Evolutionary conservation across 306 rosid genomes (phyloP), one percentile per base, ranked within the genome.

Genomic region (Elaeagnus macrophylla): DNA sequence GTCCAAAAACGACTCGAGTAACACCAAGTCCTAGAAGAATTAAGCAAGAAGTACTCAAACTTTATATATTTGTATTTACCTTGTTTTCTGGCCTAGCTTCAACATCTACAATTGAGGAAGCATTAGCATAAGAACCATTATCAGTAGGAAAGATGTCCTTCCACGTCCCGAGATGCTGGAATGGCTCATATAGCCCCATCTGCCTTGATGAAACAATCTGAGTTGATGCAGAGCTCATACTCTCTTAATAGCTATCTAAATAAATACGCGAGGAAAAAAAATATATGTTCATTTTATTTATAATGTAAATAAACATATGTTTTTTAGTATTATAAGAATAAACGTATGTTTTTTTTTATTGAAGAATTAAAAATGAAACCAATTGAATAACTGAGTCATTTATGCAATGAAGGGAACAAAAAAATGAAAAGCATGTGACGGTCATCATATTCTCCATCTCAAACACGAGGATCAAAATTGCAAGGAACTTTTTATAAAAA

Each of bases 111-210:
- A 78, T 61, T 57, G 86, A 54, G 15, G 83, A 73, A 69, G 79
- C 62, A 40, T 60, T 61, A 18, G 81, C 35, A 49, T 65, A 78
- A 17, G 78, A 61, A 67, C 71, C 56, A 5, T 57, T 59, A 50
- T 83, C 86, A 62, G 68, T 73, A 53, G 74, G 77, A 35, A 78
- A 80, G 75, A 58, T 61, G 54, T 77, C 87, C 18, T 70, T 76
- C 96, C 95, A 93, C 81, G 79, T 78, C 72, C 69, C 63, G 59
- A 82, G 74, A 66, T 84, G 95, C 61, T 69, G 75, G 73, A 93
- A 79, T 49, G 96, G 81, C 78, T 87, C 94, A 25, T 73, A 87
- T 79, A 84, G 72, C 59, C 84, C 90, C 90, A 89, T 79, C 63
- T 64, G 63, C 67, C 79, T 75, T 18, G 80, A n/a, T 47, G 62